Conservation (phyloP, 225 moss, liverwort and hornwort species). For the Polytrichum commune region DNA sequence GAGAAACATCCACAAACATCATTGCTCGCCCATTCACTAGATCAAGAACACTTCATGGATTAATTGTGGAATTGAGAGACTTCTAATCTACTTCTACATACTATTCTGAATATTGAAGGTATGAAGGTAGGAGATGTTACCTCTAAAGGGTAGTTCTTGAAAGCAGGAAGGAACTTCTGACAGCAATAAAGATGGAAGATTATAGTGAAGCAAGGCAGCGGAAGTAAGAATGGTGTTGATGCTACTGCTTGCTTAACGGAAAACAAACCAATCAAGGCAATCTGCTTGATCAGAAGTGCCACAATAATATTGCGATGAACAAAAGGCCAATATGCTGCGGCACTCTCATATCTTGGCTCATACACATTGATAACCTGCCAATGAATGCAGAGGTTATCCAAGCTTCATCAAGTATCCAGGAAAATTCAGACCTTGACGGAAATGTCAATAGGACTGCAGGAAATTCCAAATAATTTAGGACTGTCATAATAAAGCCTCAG, state of each 20-base stretch:
- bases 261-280: slow-evolving; percentile 73
- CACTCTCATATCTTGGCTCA: slow-evolving; percentile 72
- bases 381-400: neutral
- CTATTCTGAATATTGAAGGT: neutral
- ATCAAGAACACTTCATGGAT: neutral
- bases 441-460: neutral
- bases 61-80: neutral
- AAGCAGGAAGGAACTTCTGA: slow-evolving; percentile 51
- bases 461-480: neutral
- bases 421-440: too few species aligned
- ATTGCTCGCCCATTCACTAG: neutral
- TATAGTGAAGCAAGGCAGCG: slow-evolving; percentile 61
- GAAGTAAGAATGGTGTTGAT: slow-evolving; percentile 78
- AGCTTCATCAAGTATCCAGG: neutral
- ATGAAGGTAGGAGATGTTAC: slow-evolving; percentile 19
- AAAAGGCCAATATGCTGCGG: slow-evolving; percentile 69
- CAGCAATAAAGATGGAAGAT: slow-evolving; percentile 68
- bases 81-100: neutral
- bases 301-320: slow-evolving; percentile 67
- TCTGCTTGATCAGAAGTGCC: slow-evolving; percentile 62
- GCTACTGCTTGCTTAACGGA: slow-evolving; percentile 57
- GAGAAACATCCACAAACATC: neutral
- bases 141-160: slow-evolving; percentile 66
- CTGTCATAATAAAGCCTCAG: neutral
- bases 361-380: slow-evolving; percentile 73